Percentiles rank a stretch among this genome's conserved stretches.
phyloP scores from a whole-genome alignment of 2,329 filamentous ascomycete genomes.

The Nigrospora osmanthi region DNA sequence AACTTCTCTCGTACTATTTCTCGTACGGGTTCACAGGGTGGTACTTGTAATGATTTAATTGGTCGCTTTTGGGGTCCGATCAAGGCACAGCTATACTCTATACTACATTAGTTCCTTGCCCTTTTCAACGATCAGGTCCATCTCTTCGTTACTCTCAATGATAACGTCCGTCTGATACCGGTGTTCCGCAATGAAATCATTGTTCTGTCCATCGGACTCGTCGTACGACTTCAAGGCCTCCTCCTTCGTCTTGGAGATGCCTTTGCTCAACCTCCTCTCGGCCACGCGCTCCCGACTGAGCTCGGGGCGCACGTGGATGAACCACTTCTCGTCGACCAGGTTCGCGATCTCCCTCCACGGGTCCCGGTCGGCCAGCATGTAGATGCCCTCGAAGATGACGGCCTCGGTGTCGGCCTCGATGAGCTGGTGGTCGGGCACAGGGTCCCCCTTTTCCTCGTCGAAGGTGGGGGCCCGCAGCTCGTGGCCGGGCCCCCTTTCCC shows the following conservation, averaged over 20 bases:
- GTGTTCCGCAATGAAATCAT: neutral
- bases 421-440: neutral
- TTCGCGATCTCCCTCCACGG: constrained; percentile 1
- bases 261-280: neutral
- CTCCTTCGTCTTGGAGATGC: neutral
- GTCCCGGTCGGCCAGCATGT: neutral
- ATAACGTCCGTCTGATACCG: neutral
- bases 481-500: neutral
- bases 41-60: too few relatives aligned
- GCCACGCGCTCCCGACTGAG: neutral
- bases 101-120: too few relatives aligned
- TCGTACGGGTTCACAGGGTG: too few relatives aligned
- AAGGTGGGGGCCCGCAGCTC: neutral
- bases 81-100: too few relatives aligned
- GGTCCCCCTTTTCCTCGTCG: constrained; percentile 2
- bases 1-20: too few relatives aligned
- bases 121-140: too few relatives aligned
- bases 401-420: neutral
- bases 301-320: neutral
- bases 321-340: constrained; percentile 2
- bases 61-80: too few relatives aligned
- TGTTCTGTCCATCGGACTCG: constrained; percentile 1
- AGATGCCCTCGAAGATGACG: neutral
- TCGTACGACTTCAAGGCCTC: constrained; percentile 1
- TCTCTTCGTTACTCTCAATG: neutral